Conservation (phyloP, 805 yeast genomes). For the Wickerhamomyces ciferrii region DNA sequence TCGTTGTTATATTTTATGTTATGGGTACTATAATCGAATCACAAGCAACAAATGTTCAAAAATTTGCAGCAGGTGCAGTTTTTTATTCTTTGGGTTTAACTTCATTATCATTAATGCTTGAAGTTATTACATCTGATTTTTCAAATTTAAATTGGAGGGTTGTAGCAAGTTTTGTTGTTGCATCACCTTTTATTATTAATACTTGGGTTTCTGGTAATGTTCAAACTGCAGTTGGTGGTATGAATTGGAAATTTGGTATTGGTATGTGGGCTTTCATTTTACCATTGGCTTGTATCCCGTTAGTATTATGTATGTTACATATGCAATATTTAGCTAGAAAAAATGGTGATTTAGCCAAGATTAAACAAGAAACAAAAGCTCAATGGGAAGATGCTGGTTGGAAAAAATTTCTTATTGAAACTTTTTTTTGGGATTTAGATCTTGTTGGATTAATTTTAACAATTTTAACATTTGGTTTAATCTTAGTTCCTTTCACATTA, state of each 20-base stretch:
- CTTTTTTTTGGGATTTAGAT: conserved; percentile 56
- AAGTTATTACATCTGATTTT: conserved; percentile 55
- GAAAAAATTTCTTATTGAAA: conserved; percentile 23
- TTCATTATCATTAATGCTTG: conserved; percentile 49
- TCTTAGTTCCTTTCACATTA: conserved; percentile 63
- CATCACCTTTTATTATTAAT: conserved; percentile 63
- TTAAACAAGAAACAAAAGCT: conserved; percentile 21
- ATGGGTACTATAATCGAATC: conserved; percentile 54
- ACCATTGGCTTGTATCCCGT: conserved; percentile 47
- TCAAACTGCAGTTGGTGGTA: conserved; percentile 26
- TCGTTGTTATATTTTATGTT: conserved; percentile 43
- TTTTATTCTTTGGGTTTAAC: conserved; percentile 44
- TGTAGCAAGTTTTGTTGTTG: conserved; percentile 53
- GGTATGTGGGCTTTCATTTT: conserved; percentile 58
- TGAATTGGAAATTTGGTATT: conserved; percentile 47
- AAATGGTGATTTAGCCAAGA: conserved; percentile 33
- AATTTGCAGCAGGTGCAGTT: conserved; percentile 54
- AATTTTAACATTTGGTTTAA: conserved; percentile 50
- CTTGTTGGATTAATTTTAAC: conserved; percentile 53
- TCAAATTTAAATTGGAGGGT: conserved; percentile 64
- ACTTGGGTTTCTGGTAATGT: conserved; percentile 67
- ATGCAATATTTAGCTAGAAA: conserved; percentile 40
- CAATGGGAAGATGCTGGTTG: conserved; percentile 7
- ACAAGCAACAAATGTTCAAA: conserved; percentile 46
- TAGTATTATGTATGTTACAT: conserved; percentile 38